These are phyloP conservation scores for Ganoderma lucidum DNA, from an alignment of 1,284 basidiomycete species.

Conservation along the genomic window DNA sequence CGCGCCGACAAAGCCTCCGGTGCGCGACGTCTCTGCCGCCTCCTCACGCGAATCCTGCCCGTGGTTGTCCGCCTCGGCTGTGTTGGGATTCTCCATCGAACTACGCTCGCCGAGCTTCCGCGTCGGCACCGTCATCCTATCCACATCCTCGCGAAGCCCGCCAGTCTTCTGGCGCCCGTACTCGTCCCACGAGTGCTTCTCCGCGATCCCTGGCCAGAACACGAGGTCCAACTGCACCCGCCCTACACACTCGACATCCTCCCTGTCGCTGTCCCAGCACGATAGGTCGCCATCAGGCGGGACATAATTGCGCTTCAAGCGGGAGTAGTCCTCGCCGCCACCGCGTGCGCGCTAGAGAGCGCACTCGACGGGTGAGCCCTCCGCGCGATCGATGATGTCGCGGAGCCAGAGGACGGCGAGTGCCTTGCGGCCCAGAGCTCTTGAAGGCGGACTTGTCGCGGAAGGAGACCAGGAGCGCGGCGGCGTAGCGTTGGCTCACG, in stretches of 20 bases:
- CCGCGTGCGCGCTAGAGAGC: conserved; percentile 46
- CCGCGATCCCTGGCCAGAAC: conserved; percentile 42
- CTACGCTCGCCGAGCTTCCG: conserved; percentile 17
- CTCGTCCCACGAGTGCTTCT: conserved; percentile 50
- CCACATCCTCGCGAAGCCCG: conserved; percentile 49
- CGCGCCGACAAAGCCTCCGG: conserved; percentile 27
- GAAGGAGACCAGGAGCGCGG: conserved; percentile 64
- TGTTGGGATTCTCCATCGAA: conserved; percentile 28
- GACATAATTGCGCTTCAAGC: conserved; percentile 65
- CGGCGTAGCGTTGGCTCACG: conserved; percentile 66
- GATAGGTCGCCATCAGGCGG: conserved; percentile 59
- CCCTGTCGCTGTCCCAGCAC: conserved; percentile 56
- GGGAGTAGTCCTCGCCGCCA: conserved; percentile 44
- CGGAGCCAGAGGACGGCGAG: conserved; percentile 69
- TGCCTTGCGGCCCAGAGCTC: conserved; percentile 53
- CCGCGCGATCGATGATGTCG: conserved; percentile 57
- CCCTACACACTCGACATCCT: conserved; percentile 49
- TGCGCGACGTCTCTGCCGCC: conserved; percentile 26
- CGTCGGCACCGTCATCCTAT: conserved; percentile 28
- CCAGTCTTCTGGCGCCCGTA: conserved; percentile 45
- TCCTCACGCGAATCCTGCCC: not conserved
- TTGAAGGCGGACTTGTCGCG: conserved; percentile 50
- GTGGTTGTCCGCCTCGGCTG: conserved; percentile 20
- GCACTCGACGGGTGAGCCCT: conserved; percentile 47
- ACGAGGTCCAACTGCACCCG: conserved; percentile 37